phyloP scores from a whole-genome alignment of 2,329 filamentous ascomycete genomes.

The Talaromyces sp. region DNA sequence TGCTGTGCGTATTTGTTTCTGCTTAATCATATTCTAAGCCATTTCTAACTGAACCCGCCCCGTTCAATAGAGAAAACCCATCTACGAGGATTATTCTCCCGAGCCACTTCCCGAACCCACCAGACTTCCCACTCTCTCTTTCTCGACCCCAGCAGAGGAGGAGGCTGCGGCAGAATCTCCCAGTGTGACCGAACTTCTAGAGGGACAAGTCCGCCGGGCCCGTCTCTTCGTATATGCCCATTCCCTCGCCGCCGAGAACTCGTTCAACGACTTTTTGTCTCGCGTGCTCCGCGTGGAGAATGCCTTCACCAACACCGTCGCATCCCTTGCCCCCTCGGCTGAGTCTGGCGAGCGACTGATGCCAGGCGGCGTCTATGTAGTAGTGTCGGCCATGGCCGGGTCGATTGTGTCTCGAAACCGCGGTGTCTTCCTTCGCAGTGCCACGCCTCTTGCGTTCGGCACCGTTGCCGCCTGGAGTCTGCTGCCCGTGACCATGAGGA shows the following conservation, averaged over 20 bases:
- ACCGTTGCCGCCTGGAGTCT: conserved; percentile 78
- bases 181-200: conserved; percentile 85
- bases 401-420: conserved; percentile 86
- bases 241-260: conserved; percentile 70
- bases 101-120: conserved; percentile 23
- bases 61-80: conserved; percentile 35
- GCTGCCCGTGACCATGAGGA: conserved; percentile 83
- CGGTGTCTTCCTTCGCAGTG: conserved; percentile 73
- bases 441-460: conserved; percentile 73
- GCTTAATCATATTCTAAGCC: not conserved
- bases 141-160: conserved; percentile 6
- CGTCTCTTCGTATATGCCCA: conserved; percentile 77
- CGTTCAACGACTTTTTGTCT: conserved; percentile 77
- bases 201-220: conserved; percentile 71
- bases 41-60: conserved; percentile 10
- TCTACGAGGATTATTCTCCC: conserved; percentile 38
- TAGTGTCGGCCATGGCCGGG: conserved; percentile 91
- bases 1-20: conserved; percentile 21
- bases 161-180: conserved; percentile 40
- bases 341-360: conserved; percentile 85
- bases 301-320: conserved; percentile 83
- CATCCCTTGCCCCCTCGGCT: conserved; percentile 78
- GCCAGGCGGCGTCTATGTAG: conserved; percentile 84
- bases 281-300: conserved; percentile 79
- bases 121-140: conserved; percentile 16